phyloP scores from a whole-genome alignment of 306 rosid genomes.

The Castanea mollissima region DNA sequence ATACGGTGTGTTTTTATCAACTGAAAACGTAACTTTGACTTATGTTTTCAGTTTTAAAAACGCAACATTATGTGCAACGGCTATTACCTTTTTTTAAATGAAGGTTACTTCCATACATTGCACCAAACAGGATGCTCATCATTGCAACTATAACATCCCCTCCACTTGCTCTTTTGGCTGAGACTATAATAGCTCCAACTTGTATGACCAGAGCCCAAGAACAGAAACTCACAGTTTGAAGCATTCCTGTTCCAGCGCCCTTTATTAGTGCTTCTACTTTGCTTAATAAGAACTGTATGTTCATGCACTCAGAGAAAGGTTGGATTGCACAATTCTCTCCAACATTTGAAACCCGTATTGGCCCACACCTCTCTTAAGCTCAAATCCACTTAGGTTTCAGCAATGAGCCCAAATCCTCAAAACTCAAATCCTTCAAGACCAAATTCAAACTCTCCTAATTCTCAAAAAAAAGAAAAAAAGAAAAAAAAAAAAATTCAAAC shows the following conservation, averaged over 20 bases:
- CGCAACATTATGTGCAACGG: too few species aligned
- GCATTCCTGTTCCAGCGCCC: slow-evolving; percentile 87
- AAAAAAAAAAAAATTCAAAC: too few species aligned
- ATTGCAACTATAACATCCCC: slow-evolving; percentile 75
- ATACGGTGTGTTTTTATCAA: too few species aligned
- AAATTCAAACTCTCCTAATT: too few species aligned
- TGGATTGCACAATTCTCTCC: slow-evolving; percentile 66
- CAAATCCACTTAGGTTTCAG: too few species aligned
- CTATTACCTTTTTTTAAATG: background rate
- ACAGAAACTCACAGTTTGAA: slow-evolving; percentile 70
- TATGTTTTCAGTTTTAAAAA: too few species aligned
- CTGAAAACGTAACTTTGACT: too few species aligned
- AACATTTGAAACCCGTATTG: slow-evolving; percentile 10
- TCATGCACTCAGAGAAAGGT: slow-evolving; percentile 57
- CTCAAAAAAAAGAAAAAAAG: too few species aligned
- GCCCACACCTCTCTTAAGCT: too few species aligned
- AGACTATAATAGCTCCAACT: slow-evolving; percentile 84
- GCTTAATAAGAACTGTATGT: slow-evolving; percentile 49
- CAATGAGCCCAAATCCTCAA: too few species aligned
- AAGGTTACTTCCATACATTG: slow-evolving; percentile 52
- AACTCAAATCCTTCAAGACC: too few species aligned
- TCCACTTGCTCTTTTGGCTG: slow-evolving; percentile 52
- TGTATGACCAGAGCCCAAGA: slow-evolving; percentile 85
- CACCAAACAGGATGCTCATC: slow-evolving; percentile 93
- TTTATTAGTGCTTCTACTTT: slow-evolving; percentile 75